Evolutionary conservation across 345 rosid genomes (phyloP), one percentile per base, ranked within the genome.

Genomic region (Salix exigua): DNA sequence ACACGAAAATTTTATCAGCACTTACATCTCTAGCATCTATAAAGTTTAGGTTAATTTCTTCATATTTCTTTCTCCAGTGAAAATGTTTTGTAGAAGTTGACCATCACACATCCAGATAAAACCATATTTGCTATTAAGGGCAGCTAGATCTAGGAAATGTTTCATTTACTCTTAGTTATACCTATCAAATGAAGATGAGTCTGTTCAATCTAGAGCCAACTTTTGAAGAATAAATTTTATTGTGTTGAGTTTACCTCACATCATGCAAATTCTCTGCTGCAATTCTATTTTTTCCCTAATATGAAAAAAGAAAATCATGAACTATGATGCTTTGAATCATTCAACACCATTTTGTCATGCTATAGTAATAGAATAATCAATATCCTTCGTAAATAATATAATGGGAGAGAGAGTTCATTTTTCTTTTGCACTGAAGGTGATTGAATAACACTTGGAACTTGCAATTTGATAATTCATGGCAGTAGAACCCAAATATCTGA

Each of bases 41-140:
- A 4, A 48, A 48, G 7, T 48, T 48, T 48, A 48, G 19, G 53
- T 48, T 48, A 16, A 48, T 6, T 48, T 48, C 21, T 48, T 48
- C 53, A 14, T 48, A 48, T 17, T 48, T 48, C 7, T 48, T 48
- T 48, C 53, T 48, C 6, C 17, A 19, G 7, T 48, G 53, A 48
- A 48, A 48, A 4, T 19, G 19, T 16, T 48, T 48, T 14, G 53
- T 48, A 48, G 19, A 48, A 14, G 19, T 48, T 48, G 53, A 48
- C 53, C 6, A 48, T 48, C 7, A 48, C 7, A 16, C 6, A 48
- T 48, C 53, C 19, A 16, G 6, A 48, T 16, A 48, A 17, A 14
- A 48, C 21, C 53, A 48, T 66, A 48, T 74, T 48, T 28, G 35
- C 66, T 66, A 46, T 73, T 63, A 28, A n/a, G 64, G 55, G 65